Conservation (phyloP, 306 rosid species). For the Alnus glutinosa region DNA sequence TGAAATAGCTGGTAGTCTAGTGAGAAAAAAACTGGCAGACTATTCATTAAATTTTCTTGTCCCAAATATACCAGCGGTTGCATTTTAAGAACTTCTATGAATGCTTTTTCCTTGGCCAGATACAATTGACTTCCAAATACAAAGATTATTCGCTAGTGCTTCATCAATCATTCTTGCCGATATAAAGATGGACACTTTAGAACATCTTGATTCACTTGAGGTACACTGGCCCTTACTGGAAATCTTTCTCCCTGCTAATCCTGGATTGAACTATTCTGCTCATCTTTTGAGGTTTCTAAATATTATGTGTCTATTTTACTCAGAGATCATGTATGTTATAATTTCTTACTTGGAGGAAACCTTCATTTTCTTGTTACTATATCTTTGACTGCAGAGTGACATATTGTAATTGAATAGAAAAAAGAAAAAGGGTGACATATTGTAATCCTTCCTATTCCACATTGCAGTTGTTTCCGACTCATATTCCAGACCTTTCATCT, state of each 20-base stretch:
- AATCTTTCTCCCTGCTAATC: slow-evolving; percentile 10
- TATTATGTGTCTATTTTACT: slow-evolving; percentile 13
- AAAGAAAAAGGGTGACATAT: slow-evolving; percentile 1
- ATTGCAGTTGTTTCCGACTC: slow-evolving; percentile 72
- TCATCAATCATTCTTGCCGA: slow-evolving; percentile 68
- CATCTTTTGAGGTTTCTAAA: neutral
- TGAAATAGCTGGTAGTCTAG: neutral
- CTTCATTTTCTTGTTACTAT: neutral
- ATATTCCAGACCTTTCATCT: slow-evolving; percentile 73
- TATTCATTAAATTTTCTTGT: neutral
- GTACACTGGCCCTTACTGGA: slow-evolving; percentile 34
- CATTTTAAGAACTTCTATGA: neutral
- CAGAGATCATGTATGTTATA: slow-evolving; percentile 12
- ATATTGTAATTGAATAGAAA: neutral
- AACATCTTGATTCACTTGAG: slow-evolving; percentile 75
- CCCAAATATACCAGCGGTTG: neutral
- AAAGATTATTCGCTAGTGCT: slow-evolving; percentile 54
- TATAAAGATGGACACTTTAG: slow-evolving; percentile 54
- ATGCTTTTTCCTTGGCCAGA: slow-evolving; percentile 40
- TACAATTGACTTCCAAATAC: slow-evolving; percentile 61
- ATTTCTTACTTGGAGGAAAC: neutral
- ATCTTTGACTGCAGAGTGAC: slow-evolving; percentile 14
- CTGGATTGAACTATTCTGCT: slow-evolving; percentile 8
- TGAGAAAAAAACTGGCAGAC: neutral
- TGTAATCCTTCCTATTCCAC: slow-evolving; percentile 12